A percentile compares a stretch with the other conserved stretches of the same genome.
These are phyloP conservation scores for Diutina mesorugosa DNA, from an alignment of 1,139 yeast genomes.

Conservation along the genomic window DNA sequence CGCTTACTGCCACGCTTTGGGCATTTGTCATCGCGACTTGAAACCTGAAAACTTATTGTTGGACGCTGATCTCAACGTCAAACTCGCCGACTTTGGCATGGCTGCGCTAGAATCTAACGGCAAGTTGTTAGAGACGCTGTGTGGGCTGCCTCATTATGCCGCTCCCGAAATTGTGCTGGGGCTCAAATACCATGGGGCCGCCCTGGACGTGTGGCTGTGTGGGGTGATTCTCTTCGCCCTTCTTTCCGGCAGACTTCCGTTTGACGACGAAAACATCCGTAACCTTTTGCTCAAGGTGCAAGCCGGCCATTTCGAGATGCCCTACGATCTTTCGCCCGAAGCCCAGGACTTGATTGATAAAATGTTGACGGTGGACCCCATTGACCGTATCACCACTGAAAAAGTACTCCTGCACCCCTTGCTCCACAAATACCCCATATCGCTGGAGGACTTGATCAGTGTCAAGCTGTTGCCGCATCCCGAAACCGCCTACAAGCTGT, in stretches of 20 bases:
- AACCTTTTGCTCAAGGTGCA: constrained; percentile 60
- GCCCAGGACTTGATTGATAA: constrained; percentile 58
- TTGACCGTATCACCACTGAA: constrained; percentile 38
- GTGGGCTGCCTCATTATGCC: constrained; percentile 84
- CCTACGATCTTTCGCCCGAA: constrained; percentile 46
- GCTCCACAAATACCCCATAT: constrained; percentile 44
- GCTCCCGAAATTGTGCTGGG: constrained; percentile 82
- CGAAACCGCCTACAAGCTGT: constrained; percentile 40
- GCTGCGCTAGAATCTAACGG: constrained; percentile 71
- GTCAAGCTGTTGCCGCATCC: constrained; percentile 51
- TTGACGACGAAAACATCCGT: constrained; percentile 70
- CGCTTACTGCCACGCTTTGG: constrained; percentile 72
- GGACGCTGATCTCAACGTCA: constrained; percentile 55
- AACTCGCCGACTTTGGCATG: constrained; percentile 82
- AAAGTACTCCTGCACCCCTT: constrained; percentile 71
- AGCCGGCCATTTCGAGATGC: constrained; percentile 64
- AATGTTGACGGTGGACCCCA: constrained; percentile 76
- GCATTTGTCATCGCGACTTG: constrained; percentile 71
- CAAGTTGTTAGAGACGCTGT: constrained; percentile 59
- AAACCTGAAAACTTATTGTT: constrained; percentile 67
- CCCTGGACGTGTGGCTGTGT: constrained; percentile 80
- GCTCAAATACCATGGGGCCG: constrained; percentile 66
- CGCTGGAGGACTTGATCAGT: constrained; percentile 35
- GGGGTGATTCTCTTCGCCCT: constrained; percentile 72
- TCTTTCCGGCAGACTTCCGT: constrained; percentile 68